Conservation (phyloP, 2,329 filamentous ascomycete genomes). For the Monosporascus sp. region DNA sequence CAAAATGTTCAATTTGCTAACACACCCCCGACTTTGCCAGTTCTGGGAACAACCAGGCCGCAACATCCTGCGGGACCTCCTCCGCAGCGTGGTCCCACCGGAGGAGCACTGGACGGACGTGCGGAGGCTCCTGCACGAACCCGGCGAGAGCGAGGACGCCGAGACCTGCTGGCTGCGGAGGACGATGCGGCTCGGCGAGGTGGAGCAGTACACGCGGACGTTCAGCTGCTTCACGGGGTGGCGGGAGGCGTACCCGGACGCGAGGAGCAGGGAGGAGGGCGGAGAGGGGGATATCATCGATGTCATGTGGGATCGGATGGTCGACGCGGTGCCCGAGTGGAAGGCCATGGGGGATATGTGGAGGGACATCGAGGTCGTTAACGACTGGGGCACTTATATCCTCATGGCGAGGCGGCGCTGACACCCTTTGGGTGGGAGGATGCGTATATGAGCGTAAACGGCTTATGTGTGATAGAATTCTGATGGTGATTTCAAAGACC, state of each 20-base stretch:
- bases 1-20: too few relatives aligned
- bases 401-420: conserved; percentile 47
- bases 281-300: conserved; percentile 59
- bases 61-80: conserved; percentile 45
- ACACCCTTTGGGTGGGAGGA: conserved; percentile 1
- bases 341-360: conserved; percentile 42
- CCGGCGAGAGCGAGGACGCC: conserved; percentile 35
- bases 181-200: conserved; percentile 49
- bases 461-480: too few relatives aligned
- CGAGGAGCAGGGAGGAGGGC: conserved; percentile 44
- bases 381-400: conserved; percentile 58
- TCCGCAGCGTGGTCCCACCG: conserved; percentile 48
- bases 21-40: conserved; percentile 4
- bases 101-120: conserved; percentile 46
- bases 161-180: conserved; percentile 45
- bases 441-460: not conserved
- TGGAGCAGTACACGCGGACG: conserved; percentile 57
- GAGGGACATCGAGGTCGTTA: conserved; percentile 49
- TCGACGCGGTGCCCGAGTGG: conserved; percentile 49
- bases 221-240: conserved; percentile 57
- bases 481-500: too few relatives aligned
- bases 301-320: conserved; percentile 54
- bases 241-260: conserved; percentile 49
- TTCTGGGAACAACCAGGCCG: conserved; percentile 61
- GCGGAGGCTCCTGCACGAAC: conserved; percentile 51